Evolutionary conservation across 768 basidiomycete genomes (phyloP).

Genomic region (Lepiota brunneoincarnata): DNA sequence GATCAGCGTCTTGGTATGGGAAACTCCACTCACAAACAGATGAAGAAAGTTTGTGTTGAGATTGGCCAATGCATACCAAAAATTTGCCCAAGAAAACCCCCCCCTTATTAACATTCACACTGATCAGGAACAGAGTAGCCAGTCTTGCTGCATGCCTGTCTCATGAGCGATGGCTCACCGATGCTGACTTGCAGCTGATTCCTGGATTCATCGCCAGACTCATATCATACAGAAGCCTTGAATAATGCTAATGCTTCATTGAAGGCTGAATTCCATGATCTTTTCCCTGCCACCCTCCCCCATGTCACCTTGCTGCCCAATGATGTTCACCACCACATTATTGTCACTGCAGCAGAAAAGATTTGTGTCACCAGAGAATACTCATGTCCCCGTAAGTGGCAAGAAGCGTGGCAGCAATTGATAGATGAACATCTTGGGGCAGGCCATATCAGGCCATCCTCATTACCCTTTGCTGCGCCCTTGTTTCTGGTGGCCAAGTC

Average conservation of each 20-base stretch:
- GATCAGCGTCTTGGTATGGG: neutral
- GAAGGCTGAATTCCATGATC: neutral
- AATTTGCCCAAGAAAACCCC: neutral
- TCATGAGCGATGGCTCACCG: too few relatives aligned
- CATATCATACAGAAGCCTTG: neutral
- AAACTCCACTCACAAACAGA: neutral
- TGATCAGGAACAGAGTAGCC: neutral
- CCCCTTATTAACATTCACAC: neutral
- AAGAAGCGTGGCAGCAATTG: slow-evolving; percentile 27
- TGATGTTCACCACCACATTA: neutral
- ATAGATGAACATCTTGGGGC: slow-evolving; percentile 31
- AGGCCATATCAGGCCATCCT: slow-evolving; percentile 26
- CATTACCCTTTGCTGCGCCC: slow-evolving; percentile 27
- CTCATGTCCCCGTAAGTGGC: slow-evolving; percentile 29
- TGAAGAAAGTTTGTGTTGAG: neutral
- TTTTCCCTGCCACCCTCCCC: neutral
- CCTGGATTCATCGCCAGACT: too few relatives aligned
- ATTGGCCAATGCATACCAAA: neutral
- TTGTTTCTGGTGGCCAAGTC: slow-evolving; percentile 10
- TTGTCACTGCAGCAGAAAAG: neutral
- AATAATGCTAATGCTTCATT: neutral
- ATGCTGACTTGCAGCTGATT: too few relatives aligned
- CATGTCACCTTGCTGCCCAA: neutral
- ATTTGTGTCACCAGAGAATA: slow-evolving; percentile 19
- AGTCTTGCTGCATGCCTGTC: neutral